Percentiles rank a stretch among this genome's conserved stretches.
Conservation (phyloP, 768 basidiomycete genomes). For the Hortiboletus campestris region DNA sequence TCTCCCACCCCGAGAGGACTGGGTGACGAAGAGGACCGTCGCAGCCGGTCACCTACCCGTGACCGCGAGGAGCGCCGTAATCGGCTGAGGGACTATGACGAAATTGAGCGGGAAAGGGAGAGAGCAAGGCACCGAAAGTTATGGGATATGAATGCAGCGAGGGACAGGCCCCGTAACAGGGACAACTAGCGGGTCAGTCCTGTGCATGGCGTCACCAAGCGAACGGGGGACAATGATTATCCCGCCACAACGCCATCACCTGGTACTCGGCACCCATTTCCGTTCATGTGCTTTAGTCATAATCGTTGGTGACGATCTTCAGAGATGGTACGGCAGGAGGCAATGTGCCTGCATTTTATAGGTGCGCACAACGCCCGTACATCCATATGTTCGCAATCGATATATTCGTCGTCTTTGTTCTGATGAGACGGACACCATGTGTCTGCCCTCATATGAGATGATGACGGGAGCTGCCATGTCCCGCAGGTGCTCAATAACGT, state of each 20-base stretch:
- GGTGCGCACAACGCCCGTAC: slow-evolving; percentile 12
- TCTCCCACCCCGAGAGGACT: slow-evolving; percentile 30
- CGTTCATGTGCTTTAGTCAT: slow-evolving; percentile 10
- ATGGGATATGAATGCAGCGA: slow-evolving; percentile 48
- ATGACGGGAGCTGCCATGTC: slow-evolving; percentile 5
- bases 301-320: slow-evolving; percentile 12
- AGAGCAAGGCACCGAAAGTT: slow-evolving; percentile 47
- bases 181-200: slow-evolving; percentile 14
- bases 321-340: slow-evolving; percentile 16
- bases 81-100: slow-evolving; percentile 27
- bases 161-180: slow-evolving; percentile 34
- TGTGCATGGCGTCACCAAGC: slow-evolving; percentile 6
- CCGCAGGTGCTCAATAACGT: not conserved
- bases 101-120: slow-evolving; percentile 26
- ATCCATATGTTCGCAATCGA: slow-evolving; percentile 11
- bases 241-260: not conserved
- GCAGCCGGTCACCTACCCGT: slow-evolving; percentile 32
- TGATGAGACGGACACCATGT: slow-evolving; percentile 15
- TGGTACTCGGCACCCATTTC: slow-evolving; percentile 5
- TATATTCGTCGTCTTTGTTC: slow-evolving; percentile 19
- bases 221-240: not conserved
- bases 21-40: slow-evolving; percentile 20
- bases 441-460: slow-evolving; percentile 1
- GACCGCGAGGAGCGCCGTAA: slow-evolving; percentile 17
- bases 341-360: slow-evolving; percentile 15